Percentiles rank a stretch among this genome's conserved stretches.
phyloP scores from a whole-genome alignment of 148 eudicot genomes.

The Silene latifolia region DNA sequence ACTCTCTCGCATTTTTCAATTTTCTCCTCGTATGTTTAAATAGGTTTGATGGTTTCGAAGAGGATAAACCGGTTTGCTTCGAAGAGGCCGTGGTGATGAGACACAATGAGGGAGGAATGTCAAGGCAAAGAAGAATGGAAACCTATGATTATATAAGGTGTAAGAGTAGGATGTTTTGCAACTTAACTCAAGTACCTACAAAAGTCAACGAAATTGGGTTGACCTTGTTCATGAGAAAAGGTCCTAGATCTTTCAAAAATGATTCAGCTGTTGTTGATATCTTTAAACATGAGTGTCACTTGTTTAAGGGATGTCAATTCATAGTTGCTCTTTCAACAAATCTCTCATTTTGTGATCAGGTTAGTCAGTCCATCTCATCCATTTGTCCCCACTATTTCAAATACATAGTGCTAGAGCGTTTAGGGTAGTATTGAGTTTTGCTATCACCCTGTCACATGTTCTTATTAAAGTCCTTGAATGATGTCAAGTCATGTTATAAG shows the following conservation, averaged over 20 bases:
- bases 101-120: constrained; percentile 70
- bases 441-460: too few relatives aligned
- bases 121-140: constrained; percentile 47
- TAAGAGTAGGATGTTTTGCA: constrained; percentile 51
- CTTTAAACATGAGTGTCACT: constrained; percentile 50
- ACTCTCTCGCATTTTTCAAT: too few relatives aligned
- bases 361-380: constrained; percentile 11
- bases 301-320: constrained; percentile 46
- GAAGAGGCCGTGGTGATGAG: constrained; percentile 77
- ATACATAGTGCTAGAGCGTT: too few relatives aligned
- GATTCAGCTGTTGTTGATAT: constrained; percentile 43
- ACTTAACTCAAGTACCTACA: constrained; percentile 17
- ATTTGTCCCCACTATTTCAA: background rate
- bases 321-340: constrained; percentile 49
- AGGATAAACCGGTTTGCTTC: constrained; percentile 37
- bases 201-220: constrained; percentile 34
- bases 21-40: background rate
- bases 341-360: constrained; percentile 82
- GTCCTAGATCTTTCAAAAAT: constrained; percentile 63
- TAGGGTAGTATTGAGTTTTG: too few relatives aligned
- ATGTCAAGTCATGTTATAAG: too few relatives aligned
- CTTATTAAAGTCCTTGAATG: too few relatives aligned
- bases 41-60: constrained; percentile 28
- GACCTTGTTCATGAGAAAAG: constrained; percentile 60
- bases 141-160: constrained; percentile 60